phyloP scores from a whole-genome alignment of 768 basidiomycete genomes.

The Xerocomus brunneocitrinus region DNA sequence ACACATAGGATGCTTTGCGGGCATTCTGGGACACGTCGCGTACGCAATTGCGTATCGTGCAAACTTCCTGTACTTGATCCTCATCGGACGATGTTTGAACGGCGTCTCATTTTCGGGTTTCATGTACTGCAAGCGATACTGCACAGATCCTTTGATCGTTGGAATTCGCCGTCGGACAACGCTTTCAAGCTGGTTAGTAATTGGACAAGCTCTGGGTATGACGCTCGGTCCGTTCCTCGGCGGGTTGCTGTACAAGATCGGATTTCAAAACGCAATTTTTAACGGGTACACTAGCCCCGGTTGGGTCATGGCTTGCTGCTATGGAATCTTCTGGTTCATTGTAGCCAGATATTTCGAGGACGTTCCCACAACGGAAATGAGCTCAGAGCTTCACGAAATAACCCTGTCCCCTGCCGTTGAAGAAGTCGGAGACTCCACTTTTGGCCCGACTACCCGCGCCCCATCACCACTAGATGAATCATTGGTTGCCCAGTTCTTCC shows the following conservation, averaged over 20 bases:
- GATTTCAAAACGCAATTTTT: slow-evolving; percentile 52
- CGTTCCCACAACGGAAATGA: slow-evolving; percentile 23
- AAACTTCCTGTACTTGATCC: slow-evolving; percentile 62
- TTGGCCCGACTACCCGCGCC: neutral
- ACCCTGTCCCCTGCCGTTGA: neutral
- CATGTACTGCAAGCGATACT: slow-evolving; percentile 69
- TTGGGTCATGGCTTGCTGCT: slow-evolving; percentile 58
- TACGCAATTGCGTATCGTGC: slow-evolving; percentile 59
- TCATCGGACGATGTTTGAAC: slow-evolving; percentile 62
- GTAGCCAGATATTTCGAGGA: slow-evolving; percentile 39
- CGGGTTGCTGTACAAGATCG: slow-evolving; percentile 57
- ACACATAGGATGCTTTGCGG: slow-evolving; percentile 48
- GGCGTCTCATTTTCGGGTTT: slow-evolving; percentile 58
- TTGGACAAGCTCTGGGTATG: slow-evolving; percentile 60
- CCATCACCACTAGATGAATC: slow-evolving; percentile 5
- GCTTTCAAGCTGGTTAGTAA: slow-evolving; percentile 57
- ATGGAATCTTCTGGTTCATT: slow-evolving; percentile 48
- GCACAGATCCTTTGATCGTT: slow-evolving; percentile 61
- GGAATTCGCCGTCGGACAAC: slow-evolving; percentile 60
- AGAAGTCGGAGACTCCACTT: slow-evolving; percentile 1
- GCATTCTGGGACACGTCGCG: slow-evolving; percentile 52
- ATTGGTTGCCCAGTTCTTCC: slow-evolving; percentile 7
- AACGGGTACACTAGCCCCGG: slow-evolving; percentile 66
- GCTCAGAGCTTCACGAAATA: slow-evolving; percentile 9
- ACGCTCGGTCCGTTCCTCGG: slow-evolving; percentile 61